Evolutionary conservation across 2,329 filamentous ascomycete species (phyloP).

Genomic region (Hypoxylon sp.): DNA sequence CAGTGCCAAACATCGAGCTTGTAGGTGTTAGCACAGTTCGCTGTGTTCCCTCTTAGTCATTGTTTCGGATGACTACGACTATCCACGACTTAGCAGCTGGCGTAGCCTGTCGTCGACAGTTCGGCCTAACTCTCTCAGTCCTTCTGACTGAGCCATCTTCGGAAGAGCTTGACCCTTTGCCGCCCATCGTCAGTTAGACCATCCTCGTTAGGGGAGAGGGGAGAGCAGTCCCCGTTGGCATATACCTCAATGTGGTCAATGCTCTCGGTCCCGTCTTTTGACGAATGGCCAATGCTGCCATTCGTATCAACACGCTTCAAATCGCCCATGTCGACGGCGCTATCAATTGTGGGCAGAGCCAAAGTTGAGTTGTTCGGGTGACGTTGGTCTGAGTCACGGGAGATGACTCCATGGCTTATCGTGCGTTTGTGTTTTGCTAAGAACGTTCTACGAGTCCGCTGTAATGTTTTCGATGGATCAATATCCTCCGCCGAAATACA

Average conservation of each 20-base stretch:
- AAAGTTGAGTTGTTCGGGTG: conserved; percentile 40
- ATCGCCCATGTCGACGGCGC: conserved; percentile 44
- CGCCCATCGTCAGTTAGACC: conserved; percentile 38
- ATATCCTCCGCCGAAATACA: conserved; percentile 70
- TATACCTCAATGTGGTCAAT: conserved; percentile 53
- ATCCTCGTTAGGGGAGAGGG: conserved; percentile 47
- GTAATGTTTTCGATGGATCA: conserved; percentile 59
- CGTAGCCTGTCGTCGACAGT: conserved; percentile 9
- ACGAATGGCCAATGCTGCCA: conserved; percentile 39
- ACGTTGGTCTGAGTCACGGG: conserved; percentile 56
- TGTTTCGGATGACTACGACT: neutral
- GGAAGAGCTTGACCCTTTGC: conserved; percentile 45
- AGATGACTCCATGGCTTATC: conserved; percentile 63
- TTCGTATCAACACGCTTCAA: conserved; percentile 38
- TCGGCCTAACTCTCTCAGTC: conserved; percentile 30
- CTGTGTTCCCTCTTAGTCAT: neutral
- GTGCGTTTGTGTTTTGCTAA: conserved; percentile 64
- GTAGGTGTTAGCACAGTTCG: neutral
- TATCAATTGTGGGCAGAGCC: conserved; percentile 45
- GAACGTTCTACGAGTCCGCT: conserved; percentile 64
- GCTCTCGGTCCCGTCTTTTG: conserved; percentile 60
- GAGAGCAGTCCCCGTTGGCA: conserved; percentile 42
- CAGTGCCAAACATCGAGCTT: conserved; percentile 2
- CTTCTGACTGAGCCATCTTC: conserved; percentile 48
- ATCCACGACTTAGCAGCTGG: conserved; percentile 9